Conservation (phyloP, 176 grass and related monocot species). For the Triticum urartu region DNA sequence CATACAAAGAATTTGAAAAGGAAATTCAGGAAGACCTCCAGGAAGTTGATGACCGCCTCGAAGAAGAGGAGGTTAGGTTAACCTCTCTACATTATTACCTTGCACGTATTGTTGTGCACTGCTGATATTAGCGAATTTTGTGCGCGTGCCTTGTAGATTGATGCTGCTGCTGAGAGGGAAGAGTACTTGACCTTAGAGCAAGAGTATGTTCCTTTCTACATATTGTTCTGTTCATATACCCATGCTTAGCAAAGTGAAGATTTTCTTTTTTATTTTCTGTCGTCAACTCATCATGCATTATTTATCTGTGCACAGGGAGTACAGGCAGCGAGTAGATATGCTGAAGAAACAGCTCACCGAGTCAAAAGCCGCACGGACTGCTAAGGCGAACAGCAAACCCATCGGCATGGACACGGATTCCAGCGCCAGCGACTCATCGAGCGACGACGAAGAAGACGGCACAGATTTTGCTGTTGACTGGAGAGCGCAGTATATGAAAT, state of each 20-base stretch:
- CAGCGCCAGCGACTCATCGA: conserved; percentile 44
- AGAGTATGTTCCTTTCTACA: conserved; percentile 37
- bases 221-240: not conserved
- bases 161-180: conserved; percentile 91
- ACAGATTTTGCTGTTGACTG: conserved; percentile 58
- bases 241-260: conserved; percentile 3
- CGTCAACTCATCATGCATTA: not conserved
- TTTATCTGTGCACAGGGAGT: conserved; percentile 42
- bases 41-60: conserved; percentile 67
- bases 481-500: conserved; percentile 62
- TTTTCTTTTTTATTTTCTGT: conserved; percentile 9
- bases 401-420: conserved; percentile 31
- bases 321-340: conserved; percentile 48
- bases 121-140: conserved; percentile 27
- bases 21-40: conserved; percentile 91
- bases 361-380: conserved; percentile 37
- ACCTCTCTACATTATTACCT: conserved; percentile 10
- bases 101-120: not conserved
- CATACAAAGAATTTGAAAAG: conserved; percentile 97
- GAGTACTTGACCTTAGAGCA: conserved; percentile 80
- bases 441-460: conserved; percentile 41
- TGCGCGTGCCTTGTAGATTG: conserved; percentile 56
- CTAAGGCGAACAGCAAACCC: conserved; percentile 44
- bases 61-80: conserved; percentile 82
- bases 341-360: conserved; percentile 50